Percentiles rank a stretch among this genome's conserved stretches.
phyloP scores from a whole-genome alignment of 192 early-diverging fungal genomes.

The Chytriomyces confervae region DNA sequence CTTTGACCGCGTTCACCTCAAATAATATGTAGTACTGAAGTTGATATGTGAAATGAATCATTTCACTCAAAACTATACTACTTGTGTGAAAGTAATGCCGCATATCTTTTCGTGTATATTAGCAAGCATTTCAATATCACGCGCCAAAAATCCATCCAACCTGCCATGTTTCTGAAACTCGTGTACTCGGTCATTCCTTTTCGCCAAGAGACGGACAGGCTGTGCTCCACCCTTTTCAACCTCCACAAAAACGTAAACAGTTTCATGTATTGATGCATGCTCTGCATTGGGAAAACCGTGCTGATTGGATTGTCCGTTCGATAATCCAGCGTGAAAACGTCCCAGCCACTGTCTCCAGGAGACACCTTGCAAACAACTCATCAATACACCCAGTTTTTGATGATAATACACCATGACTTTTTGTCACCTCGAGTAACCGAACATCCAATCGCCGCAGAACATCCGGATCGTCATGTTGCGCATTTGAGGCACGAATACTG shows the following conservation, averaged over 20 bases:
- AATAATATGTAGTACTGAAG: slow-evolving; percentile 93
- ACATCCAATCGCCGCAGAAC: slow-evolving; percentile 81
- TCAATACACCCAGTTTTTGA: slow-evolving; percentile 13
- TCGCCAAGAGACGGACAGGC: slow-evolving; percentile 77
- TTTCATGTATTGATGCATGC: slow-evolving; percentile 81
- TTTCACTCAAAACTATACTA: slow-evolving; percentile 75
- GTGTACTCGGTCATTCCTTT: slow-evolving; percentile 65
- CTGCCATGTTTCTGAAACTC: slow-evolving; percentile 22
- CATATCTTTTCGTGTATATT: neutral
- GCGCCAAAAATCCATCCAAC: slow-evolving; percentile 15
- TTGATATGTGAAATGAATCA: slow-evolving; percentile 95
- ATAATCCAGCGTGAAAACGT: slow-evolving; percentile 91
- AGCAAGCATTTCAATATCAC: slow-evolving; percentile 31
- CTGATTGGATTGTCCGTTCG: slow-evolving; percentile 80
- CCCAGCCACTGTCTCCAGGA: slow-evolving; percentile 82
- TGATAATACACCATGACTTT: neutral
- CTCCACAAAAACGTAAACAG: slow-evolving; percentile 89
- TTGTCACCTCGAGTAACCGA: slow-evolving; percentile 68
- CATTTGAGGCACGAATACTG: slow-evolving; percentile 87
- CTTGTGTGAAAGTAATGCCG: slow-evolving; percentile 61
- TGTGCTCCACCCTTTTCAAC: slow-evolving; percentile 85
- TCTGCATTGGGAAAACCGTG: slow-evolving; percentile 75
- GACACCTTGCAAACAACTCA: slow-evolving; percentile 38
- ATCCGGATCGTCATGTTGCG: slow-evolving; percentile 81
- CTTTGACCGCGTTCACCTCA: slow-evolving; percentile 62